A percentile compares a stretch with the other conserved stretches of the same genome.
Conservation (phyloP, 116 monocot species). For the Iris pallida region DNA sequence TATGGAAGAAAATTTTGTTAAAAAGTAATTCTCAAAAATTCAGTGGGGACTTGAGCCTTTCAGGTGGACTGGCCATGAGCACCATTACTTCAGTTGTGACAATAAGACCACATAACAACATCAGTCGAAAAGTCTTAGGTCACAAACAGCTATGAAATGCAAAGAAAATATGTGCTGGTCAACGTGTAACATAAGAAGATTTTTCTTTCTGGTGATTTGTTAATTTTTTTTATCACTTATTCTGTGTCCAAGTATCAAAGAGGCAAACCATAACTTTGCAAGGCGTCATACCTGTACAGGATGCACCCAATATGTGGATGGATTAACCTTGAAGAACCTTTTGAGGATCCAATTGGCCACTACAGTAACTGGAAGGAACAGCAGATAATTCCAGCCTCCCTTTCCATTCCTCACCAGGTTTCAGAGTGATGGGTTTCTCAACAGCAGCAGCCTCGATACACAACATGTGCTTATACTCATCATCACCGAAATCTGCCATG, state of each 20-base stretch:
- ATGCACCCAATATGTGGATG: neutral
- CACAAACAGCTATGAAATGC: neutral
- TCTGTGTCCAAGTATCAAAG: neutral
- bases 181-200: neutral
- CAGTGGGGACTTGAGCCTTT: no score
- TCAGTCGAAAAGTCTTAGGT: neutral
- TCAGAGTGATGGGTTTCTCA: conserved; percentile 67
- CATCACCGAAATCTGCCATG: conserved; percentile 82
- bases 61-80: no score
- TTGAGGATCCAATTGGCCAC: conserved; percentile 71
- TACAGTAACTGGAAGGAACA: conserved; percentile 76
- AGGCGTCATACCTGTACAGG: conserved; percentile 1
- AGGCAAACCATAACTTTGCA: no score
- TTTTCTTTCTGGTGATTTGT: neutral
- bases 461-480: conserved; percentile 86
- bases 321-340: conserved; percentile 27
- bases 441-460: conserved; percentile 74
- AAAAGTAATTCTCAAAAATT: no score
- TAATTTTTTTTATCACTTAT: neutral
- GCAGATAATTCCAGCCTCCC: conserved; percentile 70
- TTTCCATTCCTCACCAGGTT: conserved; percentile 88
- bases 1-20: no score
- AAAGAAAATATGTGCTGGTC: neutral
- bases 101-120: neutral
- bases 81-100: neutral